Evolutionary conservation across 768 basidiomycete genomes (phyloP).

Genomic region (Rhodocollybia butyracea): DNA sequence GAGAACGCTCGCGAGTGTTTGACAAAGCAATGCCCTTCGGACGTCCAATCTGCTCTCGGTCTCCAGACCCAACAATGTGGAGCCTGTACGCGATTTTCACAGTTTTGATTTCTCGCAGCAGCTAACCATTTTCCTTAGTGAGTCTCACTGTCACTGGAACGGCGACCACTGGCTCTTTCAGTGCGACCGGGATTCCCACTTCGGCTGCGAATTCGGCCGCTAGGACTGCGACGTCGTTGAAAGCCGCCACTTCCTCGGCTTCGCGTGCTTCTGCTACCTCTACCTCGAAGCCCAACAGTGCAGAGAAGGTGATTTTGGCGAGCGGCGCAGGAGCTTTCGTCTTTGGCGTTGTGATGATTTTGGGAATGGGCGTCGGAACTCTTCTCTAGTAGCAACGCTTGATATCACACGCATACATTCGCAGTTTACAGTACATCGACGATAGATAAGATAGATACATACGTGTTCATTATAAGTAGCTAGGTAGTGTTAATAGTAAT

Average conservation of each 20-base stretch:
- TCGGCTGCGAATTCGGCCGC: neutral
- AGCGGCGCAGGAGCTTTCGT: neutral
- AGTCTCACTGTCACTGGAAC: neutral
- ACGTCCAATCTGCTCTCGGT: neutral
- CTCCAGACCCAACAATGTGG: constrained; percentile 1
- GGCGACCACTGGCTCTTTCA: neutral
- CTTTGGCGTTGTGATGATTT: neutral
- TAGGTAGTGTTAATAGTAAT: too few species aligned
- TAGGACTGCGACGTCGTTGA: neutral
- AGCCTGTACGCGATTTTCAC: neutral
- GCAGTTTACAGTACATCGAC: too few species aligned
- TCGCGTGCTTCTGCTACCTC: neutral
- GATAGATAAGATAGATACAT: too few species aligned
- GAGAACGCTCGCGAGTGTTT: neutral
- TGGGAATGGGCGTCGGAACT: neutral
- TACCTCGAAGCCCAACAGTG: neutral
- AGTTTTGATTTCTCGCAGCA: neutral
- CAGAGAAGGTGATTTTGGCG: neutral
- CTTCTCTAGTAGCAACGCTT: too few species aligned
- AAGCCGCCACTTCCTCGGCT: neutral
- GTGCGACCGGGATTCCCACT: neutral
- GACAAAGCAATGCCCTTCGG: neutral
- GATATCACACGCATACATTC: too few species aligned
- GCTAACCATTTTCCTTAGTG: neutral
- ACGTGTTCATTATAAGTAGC: too few species aligned